Evolutionary conservation across 2,329 filamentous ascomycete species (phyloP).

Genomic region (Teratosphaeria epicoccoides): DNA sequence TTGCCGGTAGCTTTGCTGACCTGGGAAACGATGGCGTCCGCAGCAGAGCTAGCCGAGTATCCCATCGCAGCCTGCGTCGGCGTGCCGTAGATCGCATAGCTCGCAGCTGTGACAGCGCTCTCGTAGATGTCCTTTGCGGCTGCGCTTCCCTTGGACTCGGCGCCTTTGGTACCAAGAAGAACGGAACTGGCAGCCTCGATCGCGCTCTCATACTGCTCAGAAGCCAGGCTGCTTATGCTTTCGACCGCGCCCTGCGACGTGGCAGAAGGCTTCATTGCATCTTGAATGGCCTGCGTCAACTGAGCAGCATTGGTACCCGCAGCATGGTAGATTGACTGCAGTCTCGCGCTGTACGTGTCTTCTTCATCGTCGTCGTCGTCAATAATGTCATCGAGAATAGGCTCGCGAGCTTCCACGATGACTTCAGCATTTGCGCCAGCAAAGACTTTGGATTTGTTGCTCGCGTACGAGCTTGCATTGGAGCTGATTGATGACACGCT

Average conservation of each 20-base stretch:
- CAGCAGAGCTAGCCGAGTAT: conserved; percentile 23
- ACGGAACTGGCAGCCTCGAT: conserved; percentile 46
- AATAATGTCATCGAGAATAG: conserved; percentile 39
- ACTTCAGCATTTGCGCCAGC: conserved; percentile 44
- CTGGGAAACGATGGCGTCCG: conserved; percentile 18
- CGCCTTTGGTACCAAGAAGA: conserved; percentile 41
- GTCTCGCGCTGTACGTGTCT: conserved; percentile 38
- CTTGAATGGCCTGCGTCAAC: conserved; percentile 45
- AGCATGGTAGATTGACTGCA: conserved; percentile 41
- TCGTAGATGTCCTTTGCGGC: conserved; percentile 45
- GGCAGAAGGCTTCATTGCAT: conserved; percentile 40
- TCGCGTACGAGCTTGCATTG: conserved; percentile 7
- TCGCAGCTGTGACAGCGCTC: conserved; percentile 49
- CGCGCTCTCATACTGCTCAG: conserved; percentile 47
- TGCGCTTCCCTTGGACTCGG: conserved; percentile 37
- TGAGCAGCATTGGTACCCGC: conserved; percentile 44
- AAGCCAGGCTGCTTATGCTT: conserved; percentile 43
- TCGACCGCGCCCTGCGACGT: conserved; percentile 36
- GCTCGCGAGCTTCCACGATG: conserved; percentile 36
- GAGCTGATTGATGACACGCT: conserved; percentile 7
- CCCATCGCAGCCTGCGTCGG: conserved; percentile 33
- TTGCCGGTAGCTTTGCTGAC: conserved; percentile 23
- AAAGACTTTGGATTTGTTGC: conserved; percentile 36
- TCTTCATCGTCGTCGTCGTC: conserved; percentile 32
- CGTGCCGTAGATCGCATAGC: conserved; percentile 45